A percentile compares a stretch with the other conserved stretches of the same genome.
phyloP scores from a whole-genome alignment of 805 yeast genomes.

The Wickerhamomyces chambardii region DNA sequence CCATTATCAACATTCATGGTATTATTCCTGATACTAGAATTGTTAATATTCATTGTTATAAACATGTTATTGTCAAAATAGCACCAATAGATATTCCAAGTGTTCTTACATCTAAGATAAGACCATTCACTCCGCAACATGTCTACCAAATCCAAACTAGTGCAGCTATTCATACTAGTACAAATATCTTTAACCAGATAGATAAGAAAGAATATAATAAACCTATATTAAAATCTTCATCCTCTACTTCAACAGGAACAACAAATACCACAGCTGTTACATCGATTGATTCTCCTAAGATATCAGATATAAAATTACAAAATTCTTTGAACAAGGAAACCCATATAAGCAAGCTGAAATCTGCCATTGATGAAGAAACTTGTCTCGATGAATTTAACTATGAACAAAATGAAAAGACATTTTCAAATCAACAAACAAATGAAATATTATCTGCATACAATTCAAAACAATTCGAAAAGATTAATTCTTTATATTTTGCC shows the following conservation, averaged over 20 bases:
- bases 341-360: too few relatives aligned
- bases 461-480: slow-evolving; percentile 21
- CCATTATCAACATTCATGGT: background rate
- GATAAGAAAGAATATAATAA: too few relatives aligned
- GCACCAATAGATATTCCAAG: background rate
- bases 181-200: too few relatives aligned
- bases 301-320: too few relatives aligned
- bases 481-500: slow-evolving; percentile 29
- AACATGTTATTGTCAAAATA: background rate
- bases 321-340: too few relatives aligned
- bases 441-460: slow-evolving; percentile 21
- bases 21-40: background rate
- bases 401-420: slow-evolving; percentile 20
- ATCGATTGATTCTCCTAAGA: too few relatives aligned
- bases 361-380: slow-evolving; percentile 3
- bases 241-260: too few relatives aligned
- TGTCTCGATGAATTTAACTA: slow-evolving; percentile 21
- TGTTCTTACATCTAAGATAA: background rate
- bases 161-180: too few relatives aligned
- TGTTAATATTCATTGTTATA: background rate
- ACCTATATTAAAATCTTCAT: too few relatives aligned
- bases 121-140: background rate
- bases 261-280: too few relatives aligned
- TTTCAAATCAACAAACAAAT: slow-evolving; percentile 18
- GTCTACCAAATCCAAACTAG: too few relatives aligned